phyloP scores from a whole-genome alignment of 805 yeast species.

The Pichia deserticola region DNA sequence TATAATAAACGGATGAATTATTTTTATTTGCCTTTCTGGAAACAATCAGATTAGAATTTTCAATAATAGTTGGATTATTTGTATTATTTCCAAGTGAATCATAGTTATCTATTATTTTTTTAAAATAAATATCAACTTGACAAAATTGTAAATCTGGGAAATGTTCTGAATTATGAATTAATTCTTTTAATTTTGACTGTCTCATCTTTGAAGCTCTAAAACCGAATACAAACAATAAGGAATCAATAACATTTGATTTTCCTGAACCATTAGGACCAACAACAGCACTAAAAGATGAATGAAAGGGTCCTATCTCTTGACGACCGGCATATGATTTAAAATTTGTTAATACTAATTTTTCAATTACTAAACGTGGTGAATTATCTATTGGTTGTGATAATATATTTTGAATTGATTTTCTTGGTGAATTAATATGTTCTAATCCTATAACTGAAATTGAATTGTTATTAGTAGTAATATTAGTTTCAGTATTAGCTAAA shows the following conservation, averaged over 20 bases:
- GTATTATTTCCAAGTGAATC: conserved; percentile 15
- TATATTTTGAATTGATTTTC: conserved; percentile 2
- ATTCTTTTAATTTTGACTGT: conserved; percentile 85
- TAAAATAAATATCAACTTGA: conserved; percentile 86
- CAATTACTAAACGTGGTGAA: conserved; percentile 61
- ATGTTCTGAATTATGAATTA: conserved; percentile 84
- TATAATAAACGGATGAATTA: conserved; percentile 69
- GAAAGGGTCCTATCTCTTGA: conserved; percentile 92
- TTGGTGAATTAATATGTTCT: conserved; percentile 11
- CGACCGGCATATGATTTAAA: conserved; percentile 95
- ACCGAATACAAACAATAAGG: conserved; percentile 94
- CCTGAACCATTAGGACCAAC: conserved; percentile 99
- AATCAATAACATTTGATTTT: conserved; percentile 95
- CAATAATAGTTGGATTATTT: conserved; percentile 36
- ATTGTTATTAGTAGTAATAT: background rate
- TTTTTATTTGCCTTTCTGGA: conserved; percentile 74
- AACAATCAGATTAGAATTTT: conserved; percentile 57
- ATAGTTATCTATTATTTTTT: conserved; percentile 55
- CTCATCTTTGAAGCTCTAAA: conserved; percentile 96
- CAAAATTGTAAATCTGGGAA: conserved; percentile 64
- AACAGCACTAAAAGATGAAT: conserved; percentile 88
- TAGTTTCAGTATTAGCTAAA: background rate
- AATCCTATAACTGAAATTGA: conserved; percentile 11
- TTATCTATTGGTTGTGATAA: background rate
- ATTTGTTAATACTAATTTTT: conserved; percentile 65